Conservation (phyloP, 352 stramenopile genomes). For the Thraustochytrium sp. region DNA sequence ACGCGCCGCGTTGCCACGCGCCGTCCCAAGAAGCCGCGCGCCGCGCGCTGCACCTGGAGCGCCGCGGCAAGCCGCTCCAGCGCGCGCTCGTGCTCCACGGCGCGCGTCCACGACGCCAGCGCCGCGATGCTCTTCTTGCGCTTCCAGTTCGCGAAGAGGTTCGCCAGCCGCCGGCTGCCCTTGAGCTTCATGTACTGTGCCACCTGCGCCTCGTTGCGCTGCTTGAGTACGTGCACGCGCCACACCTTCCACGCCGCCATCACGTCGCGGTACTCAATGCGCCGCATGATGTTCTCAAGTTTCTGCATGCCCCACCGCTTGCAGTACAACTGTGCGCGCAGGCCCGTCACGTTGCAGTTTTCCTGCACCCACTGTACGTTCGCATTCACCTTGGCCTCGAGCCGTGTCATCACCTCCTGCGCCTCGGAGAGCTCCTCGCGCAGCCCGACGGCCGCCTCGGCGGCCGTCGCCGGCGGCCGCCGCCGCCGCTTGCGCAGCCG, state of each 20-base stretch:
- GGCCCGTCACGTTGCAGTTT: slow-evolving; percentile 67
- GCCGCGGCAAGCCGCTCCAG: slow-evolving; percentile 62
- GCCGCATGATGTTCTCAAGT: slow-evolving; percentile 64
- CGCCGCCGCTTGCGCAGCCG: not conserved
- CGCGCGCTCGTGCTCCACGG: slow-evolving; percentile 55
- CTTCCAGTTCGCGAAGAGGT: slow-evolving; percentile 63
- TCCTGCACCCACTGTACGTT: slow-evolving; percentile 74
- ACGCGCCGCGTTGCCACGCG: slow-evolving; percentile 53
- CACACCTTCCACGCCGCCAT: slow-evolving; percentile 66
- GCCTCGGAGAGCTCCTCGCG: slow-evolving; percentile 67
- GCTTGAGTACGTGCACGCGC: slow-evolving; percentile 61
- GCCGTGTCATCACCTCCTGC: slow-evolving; percentile 66
- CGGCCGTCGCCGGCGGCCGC: not conserved
- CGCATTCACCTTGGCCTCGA: slow-evolving; percentile 62
- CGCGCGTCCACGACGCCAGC: slow-evolving; percentile 58
- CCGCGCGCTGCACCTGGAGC: slow-evolving; percentile 65
- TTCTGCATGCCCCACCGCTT: slow-evolving; percentile 74
- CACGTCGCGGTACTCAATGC: slow-evolving; percentile 64
- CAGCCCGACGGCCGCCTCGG: slow-evolving; percentile 41
- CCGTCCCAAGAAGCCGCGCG: slow-evolving; percentile 51
- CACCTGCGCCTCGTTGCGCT: slow-evolving; percentile 67
- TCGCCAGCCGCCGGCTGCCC: slow-evolving; percentile 62
- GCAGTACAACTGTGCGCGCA: slow-evolving; percentile 73
- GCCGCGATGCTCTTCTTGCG: slow-evolving; percentile 57
- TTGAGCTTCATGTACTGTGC: slow-evolving; percentile 75